Base-by-base conservation (phyloP, 257 asterid genomes). In the Lycium ferocissimum region DNA sequence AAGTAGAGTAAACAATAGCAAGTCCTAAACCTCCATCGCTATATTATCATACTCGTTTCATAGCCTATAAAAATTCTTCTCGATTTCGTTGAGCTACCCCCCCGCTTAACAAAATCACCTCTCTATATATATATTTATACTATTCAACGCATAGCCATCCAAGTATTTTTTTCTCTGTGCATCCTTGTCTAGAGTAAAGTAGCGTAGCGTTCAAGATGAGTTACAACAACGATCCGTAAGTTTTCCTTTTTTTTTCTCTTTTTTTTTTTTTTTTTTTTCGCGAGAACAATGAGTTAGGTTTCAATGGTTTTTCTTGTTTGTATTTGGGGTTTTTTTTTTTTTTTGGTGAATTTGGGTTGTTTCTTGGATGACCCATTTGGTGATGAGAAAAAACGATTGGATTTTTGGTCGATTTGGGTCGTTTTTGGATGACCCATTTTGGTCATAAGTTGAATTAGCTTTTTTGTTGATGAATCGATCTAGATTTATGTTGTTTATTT, bases 171-270 rank as follows among this genome's bases (percentile, higher is more conserved):
- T 7, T 49, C 81, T 76, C 81, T 76, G 43, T 75, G 63, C 88
- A 54, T 43, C 61, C n/a, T 47, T 73, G 13, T 45, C 9, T 43
- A 72, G 35, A 18, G 54, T 54, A 15, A 18, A 40, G 79, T 73
- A 73, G 0, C 33, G 33, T 26, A 26, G 22, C 81, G 22, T 51
- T 11, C 82, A 76, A 76, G 47, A 93, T 93, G 96, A 91, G 90
- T 63, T 90, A 89, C 90, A 94, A 89, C 35, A 89, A 93, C 88
- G 93, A 93, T 79, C 95, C 92, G 97, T 95, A 87, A 93, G 97
- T 81, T 14, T 11, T 26, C 35, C 22, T 12, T 56, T 49, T 78
- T 58, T 47, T 38, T 20, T n/a, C n/a, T n/a, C n/a, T n/a, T 62
- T 83, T 2, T 1, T 45, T 78, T 58, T 47, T 38, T 20, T 26